Evolutionary conservation across 1,284 basidiomycete genomes (phyloP).

Genomic region (Rhodofomes roseus): DNA sequence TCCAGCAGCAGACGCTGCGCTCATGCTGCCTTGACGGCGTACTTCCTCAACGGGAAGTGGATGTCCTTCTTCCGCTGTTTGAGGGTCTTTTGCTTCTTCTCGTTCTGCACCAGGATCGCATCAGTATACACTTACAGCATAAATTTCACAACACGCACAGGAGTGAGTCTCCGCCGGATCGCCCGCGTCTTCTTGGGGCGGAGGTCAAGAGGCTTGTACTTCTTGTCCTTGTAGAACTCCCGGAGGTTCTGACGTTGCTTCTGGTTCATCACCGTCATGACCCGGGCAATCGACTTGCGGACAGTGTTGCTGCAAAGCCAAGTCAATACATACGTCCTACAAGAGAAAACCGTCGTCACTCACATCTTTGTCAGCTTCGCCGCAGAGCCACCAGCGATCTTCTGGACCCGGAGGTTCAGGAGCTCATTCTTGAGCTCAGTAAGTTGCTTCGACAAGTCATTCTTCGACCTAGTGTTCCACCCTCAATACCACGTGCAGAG

Average conservation of each 20-base stretch:
- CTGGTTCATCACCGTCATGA: conserved; percentile 98
- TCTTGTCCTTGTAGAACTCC: conserved; percentile 98
- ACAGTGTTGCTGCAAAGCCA: conserved; percentile 73
- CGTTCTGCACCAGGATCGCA: conserved; percentile 52
- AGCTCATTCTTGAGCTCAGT: conserved; percentile 96
- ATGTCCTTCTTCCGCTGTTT: conserved; percentile 91
- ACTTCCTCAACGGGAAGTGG: conserved; percentile 88
- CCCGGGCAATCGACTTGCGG: conserved; percentile 98
- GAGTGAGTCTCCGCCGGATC: conserved; percentile 93
- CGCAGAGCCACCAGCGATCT: conserved; percentile 95
- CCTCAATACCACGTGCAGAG: conserved; percentile 2
- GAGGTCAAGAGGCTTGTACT: conserved; percentile 96
- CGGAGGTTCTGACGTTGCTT: conserved; percentile 97
- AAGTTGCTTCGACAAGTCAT: conserved; percentile 95
- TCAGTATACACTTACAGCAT: not conserved
- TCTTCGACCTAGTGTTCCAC: conserved; percentile 79
- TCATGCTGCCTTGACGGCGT: conserved; percentile 77
- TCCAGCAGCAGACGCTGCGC: conserved; percentile 16
- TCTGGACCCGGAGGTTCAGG: conserved; percentile 91
- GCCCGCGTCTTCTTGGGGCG: conserved; percentile 98
- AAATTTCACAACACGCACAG: conserved; percentile 45
- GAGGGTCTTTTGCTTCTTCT: conserved; percentile 79
- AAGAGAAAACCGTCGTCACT: conserved; percentile 31
- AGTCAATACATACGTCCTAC: not conserved
- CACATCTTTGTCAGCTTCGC: conserved; percentile 98